phyloP scores from a whole-genome alignment of 1,139 yeast species.

The Casaregolazyma suthepensis region DNA sequence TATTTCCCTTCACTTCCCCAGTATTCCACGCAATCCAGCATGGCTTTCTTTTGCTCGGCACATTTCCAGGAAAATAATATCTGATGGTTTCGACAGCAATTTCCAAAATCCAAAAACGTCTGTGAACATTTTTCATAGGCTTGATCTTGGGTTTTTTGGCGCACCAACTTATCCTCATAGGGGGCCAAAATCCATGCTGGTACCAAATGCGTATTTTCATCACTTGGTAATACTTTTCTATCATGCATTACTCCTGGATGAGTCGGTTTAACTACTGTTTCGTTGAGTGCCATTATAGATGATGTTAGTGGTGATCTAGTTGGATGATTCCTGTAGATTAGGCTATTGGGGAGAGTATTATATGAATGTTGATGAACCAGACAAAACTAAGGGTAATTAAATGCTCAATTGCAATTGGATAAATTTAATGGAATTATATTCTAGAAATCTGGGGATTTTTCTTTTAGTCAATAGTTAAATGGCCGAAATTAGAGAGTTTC shows the following conservation, averaged over 20 bases:
- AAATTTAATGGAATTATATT: too few relatives aligned
- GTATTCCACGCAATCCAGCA: conserved; percentile 65
- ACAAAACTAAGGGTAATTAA: too few relatives aligned
- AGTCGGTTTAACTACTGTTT: background rate
- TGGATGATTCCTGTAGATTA: background rate
- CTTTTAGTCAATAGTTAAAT: too few relatives aligned
- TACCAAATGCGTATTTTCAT: conserved; percentile 7
- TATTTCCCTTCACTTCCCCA: conserved; percentile 56
- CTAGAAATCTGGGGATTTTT: too few relatives aligned
- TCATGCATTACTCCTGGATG: conserved; percentile 1
- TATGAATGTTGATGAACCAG: too few relatives aligned
- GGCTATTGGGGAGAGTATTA: too few relatives aligned
- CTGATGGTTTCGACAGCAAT: conserved; percentile 50
- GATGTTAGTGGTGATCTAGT: background rate
- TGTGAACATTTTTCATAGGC: conserved; percentile 71
- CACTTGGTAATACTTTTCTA: background rate
- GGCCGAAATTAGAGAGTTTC: too few relatives aligned
- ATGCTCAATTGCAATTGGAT: too few relatives aligned
- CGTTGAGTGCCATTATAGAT: background rate
- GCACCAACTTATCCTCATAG: conserved; percentile 73
- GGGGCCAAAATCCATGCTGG: conserved; percentile 88
- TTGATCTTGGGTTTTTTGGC: conserved; percentile 69
- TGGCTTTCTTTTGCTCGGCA: conserved; percentile 50
- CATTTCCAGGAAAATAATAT: conserved; percentile 54
- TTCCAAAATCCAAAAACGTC: conserved; percentile 40